Base-by-base conservation (phyloP, 78 protist genomes). In the Speleostelium caveatum region DNA sequence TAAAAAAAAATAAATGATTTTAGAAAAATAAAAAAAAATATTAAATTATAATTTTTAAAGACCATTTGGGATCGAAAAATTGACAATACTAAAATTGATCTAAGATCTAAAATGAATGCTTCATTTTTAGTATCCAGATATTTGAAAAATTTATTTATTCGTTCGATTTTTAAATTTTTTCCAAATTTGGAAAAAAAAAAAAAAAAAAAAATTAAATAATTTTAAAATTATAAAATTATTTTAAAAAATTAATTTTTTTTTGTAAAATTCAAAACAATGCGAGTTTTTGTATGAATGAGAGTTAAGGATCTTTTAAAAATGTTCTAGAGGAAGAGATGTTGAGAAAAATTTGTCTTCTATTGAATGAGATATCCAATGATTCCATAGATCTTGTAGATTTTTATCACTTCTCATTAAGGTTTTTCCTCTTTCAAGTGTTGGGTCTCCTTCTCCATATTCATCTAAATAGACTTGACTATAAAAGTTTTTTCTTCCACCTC, bases 321-420 rank as follows among this genome's bases (percentile, higher is more conserved):
- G 79, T 68, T 56, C 72, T 65, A 45, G 7, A 16, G 1, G 49
- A 14, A 14, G 16, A 19, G 78, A 83, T 0, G 33, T 24, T 8
- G 41, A 28, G 12, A 69, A n/a, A 45, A 33, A 83, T 41, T 62
- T 72, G 14, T 83, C 91, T 14, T 83, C 91, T 6, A 83, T 19
- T 53, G 66, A 83, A 69, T 83, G 91, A 19, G 91, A 68, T 36
- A 83, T 60, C 79, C 91, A 83, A 59, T 41, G 55, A 33, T 65
- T 41, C 79, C 77, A 69, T 14, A 83, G 62, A 2, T 83, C 91
- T 83, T 83, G 91, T 16, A 69, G 62, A 24, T 83, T 67, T 51
- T 38, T 8, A n/a, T 83, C 91, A 69, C 36, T 69, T 24, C 78
- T 21, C 28, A 49, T 12, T 19, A 83, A 33, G 8, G 91, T 61